Conservation (phyloP, 352 stramenopile genomes). For the Phytopythium aichiense region DNA sequence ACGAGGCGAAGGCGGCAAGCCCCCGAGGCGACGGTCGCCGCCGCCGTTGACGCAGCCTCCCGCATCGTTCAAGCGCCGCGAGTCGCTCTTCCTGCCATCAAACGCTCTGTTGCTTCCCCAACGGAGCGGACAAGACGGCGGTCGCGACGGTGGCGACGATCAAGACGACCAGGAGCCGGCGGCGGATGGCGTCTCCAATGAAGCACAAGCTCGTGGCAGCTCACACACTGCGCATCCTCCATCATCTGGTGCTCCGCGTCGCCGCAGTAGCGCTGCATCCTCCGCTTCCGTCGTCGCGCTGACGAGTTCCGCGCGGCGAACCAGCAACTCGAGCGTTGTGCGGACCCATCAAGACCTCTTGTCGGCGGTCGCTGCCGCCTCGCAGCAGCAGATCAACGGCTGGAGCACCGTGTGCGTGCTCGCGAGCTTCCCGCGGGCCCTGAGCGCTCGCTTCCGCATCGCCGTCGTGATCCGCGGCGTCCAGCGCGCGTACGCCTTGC, state of each 20-base stretch:
- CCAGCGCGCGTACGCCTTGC: conserved; percentile 18
- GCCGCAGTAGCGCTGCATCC: not conserved
- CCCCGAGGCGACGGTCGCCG: not conserved
- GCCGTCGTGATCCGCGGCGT: conserved; percentile 18
- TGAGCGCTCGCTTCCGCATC: conserved; percentile 27
- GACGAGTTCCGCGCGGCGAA: not conserved
- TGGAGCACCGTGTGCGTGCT: conserved; percentile 40
- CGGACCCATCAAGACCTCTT: not conserved
- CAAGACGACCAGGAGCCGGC: not conserved
- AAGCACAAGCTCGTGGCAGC: not conserved
- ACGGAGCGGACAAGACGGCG: not conserved
- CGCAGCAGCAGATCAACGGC: conserved; percentile 13
- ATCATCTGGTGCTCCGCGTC: no score
- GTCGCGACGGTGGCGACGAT: not conserved
- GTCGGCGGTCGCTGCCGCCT: not conserved
- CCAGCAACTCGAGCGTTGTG: not conserved
- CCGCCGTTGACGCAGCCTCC: not conserved
- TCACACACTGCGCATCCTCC: not conserved
- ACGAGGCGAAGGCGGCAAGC: conserved; percentile 1
- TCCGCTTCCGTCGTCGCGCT: not conserved
- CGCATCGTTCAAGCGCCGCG: conserved; percentile 23
- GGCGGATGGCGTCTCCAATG: not conserved
- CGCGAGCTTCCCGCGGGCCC: conserved; percentile 30
- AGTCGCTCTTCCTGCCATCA: conserved; percentile 22
- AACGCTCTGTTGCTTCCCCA: no score